Evolutionary conservation across 805 yeast species (phyloP).

Genomic region (Wickerhamiella spandovensis): DNA sequence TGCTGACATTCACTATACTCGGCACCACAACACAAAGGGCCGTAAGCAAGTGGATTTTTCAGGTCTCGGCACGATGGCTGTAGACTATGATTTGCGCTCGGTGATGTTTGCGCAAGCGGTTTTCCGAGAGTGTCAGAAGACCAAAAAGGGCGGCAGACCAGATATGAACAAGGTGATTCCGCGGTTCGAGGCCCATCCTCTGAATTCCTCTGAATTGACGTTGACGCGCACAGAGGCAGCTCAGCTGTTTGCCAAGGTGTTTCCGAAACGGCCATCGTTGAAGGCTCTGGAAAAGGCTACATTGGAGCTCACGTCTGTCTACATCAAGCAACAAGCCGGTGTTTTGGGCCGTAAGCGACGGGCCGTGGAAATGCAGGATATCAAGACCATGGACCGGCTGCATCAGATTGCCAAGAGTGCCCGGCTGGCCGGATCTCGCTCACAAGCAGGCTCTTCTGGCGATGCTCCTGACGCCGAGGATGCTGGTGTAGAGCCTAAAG

Average conservation of each 20-base stretch:
- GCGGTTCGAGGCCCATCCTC: neutral
- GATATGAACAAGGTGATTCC: neutral
- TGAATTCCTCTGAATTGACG: neutral
- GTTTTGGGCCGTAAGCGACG: neutral
- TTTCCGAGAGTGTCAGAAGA: neutral
- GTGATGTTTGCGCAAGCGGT: neutral
- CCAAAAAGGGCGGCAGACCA: neutral
- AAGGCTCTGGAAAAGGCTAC: neutral
- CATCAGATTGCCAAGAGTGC: neutral
- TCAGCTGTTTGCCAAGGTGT: neutral
- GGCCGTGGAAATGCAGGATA: neutral
- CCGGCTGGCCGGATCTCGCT: neutral
- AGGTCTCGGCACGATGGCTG: neutral
- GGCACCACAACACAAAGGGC: too few relatives aligned
- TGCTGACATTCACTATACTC: too few relatives aligned
- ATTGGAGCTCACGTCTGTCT: neutral
- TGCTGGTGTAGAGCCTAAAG: neutral
- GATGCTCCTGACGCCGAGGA: conserved; percentile 1
- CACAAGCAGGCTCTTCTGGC: neutral
- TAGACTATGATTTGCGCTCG: neutral
- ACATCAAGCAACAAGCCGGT: neutral
- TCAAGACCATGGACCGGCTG: neutral
- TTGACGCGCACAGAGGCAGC: neutral
- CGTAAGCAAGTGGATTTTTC: too few relatives aligned
- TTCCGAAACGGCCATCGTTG: neutral